Evolutionary conservation across 805 yeast species (phyloP), one percentile per base, ranked within the genome.

Genomic region (Candida awuae): DNA sequence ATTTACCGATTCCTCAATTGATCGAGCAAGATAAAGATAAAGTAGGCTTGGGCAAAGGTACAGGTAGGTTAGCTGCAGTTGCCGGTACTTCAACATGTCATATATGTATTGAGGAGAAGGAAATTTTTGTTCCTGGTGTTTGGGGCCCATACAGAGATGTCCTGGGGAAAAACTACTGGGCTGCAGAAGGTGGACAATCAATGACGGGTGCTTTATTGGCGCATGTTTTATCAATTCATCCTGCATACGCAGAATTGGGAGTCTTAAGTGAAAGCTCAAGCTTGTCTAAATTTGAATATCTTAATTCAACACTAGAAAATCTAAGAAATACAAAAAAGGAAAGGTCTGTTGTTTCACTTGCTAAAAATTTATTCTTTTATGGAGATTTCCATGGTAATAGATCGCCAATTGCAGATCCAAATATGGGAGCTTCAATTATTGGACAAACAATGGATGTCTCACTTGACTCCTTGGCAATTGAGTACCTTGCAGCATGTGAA

Each of bases 31-130:
- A 75, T 43, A 58, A 66, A 32, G 65, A 63, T 30, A 56, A 59
- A 27, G 39, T 41, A 2, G 75, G 75, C 6, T 69, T 82, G 50
- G 73, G 71, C 30, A 70, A 72, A 29, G 77, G 92, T 4, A 70
- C 81, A 48, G 94, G 94, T 42, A 75, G 97, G 51, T 69, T 92
- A 49, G 97, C 98, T 13, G 96, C 97, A 2, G 97, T 92, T 16
- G 97, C 98, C 0, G 98, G 98, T 44, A 92, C 98, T 6, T 87
- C 97, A 2, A 92, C 98, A 1, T 92, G 98, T 58, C 97, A 92
- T 61, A 79, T 92, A 51, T 87, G 85, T 41, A 71, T 90, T 71
- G 81, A 94, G 21, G 71, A 75, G 44, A 80, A 84, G 22, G 83
- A 95, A 0, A 76, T 86, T 32, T 88, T 90, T 58, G 97, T 90